phyloP scores from a whole-genome alignment of 352 stramenopile genomes.

The Globisporangium carolinianum region DNA sequence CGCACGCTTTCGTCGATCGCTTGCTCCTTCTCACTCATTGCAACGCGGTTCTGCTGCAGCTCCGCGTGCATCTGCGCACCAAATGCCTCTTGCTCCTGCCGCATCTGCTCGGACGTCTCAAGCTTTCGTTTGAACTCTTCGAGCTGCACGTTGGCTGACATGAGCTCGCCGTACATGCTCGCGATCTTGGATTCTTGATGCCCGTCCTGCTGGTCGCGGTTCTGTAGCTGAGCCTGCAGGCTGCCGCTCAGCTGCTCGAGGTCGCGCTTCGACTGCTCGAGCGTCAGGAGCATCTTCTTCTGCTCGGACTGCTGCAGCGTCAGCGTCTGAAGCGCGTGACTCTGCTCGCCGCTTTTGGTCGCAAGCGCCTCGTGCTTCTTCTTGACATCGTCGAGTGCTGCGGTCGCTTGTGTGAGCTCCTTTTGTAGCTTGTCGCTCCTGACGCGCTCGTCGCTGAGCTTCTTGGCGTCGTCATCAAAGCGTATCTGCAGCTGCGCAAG shows the following conservation, averaged over 20 bases:
- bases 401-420: constrained; percentile 27
- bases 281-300: constrained; percentile 36
- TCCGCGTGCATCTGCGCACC: constrained; percentile 42
- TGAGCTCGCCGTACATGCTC: constrained; percentile 62
- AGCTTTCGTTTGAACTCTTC: constrained; percentile 65
- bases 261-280: constrained; percentile 61
- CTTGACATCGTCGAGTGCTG: constrained; percentile 32
- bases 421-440: constrained; percentile 35
- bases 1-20: constrained; percentile 32
- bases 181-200: constrained; percentile 67
- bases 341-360: constrained; percentile 39
- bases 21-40: constrained; percentile 41
- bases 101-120: constrained; percentile 57
- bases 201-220: constrained; percentile 50
- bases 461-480: constrained; percentile 13
- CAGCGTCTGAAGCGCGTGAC: constrained; percentile 51
- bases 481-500: constrained; percentile 9
- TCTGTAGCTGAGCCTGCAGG: constrained; percentile 49
- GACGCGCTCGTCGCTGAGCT: constrained; percentile 18
- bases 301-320: constrained; percentile 51
- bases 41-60: constrained; percentile 38
- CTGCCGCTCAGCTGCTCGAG: constrained; percentile 55
- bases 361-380: constrained; percentile 44
- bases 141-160: constrained; percentile 67
- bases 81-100: constrained; percentile 56